Percentiles rank a stretch among this genome's conserved stretches.
phyloP scores from a whole-genome alignment of 768 basidiomycete genomes.

The Cantharellus cinnabarinus region DNA sequence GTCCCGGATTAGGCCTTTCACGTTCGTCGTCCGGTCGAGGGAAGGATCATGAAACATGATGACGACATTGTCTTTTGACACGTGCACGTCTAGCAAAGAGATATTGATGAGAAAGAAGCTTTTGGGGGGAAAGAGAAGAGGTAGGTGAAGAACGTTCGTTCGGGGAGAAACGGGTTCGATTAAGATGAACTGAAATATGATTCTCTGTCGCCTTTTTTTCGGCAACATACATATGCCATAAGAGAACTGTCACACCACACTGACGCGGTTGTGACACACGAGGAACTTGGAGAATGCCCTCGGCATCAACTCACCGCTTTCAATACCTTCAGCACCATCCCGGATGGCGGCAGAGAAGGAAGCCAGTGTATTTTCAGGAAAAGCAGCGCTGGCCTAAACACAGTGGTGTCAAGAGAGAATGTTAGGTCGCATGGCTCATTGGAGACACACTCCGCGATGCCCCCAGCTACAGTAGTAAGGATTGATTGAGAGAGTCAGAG shows the following conservation, averaged over 20 bases:
- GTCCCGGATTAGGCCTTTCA: constrained; percentile 31
- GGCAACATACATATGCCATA: too few species aligned
- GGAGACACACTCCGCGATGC: constrained; percentile 32
- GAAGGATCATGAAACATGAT: constrained; percentile 92
- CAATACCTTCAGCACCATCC: constrained; percentile 91
- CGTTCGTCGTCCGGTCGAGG: constrained; percentile 66
- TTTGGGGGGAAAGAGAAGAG: too few species aligned
- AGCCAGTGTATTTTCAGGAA: constrained; percentile 86
- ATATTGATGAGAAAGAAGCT: not conserved
- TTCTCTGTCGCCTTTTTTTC: too few species aligned
- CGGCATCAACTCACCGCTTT: constrained; percentile 41
- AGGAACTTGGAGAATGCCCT: too few species aligned
- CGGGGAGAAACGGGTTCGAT: too few species aligned
- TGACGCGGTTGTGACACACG: too few species aligned
- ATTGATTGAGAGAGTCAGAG: too few species aligned
- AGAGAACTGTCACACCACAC: too few species aligned
- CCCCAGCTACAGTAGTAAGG: constrained; percentile 35
- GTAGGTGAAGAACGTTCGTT: too few species aligned
- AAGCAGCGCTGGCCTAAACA: constrained; percentile 50
- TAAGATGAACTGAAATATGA: too few species aligned
- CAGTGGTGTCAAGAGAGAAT: not conserved
- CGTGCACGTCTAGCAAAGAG: constrained; percentile 59
- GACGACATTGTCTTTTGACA: constrained; percentile 69
- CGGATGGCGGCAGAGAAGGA: constrained; percentile 51
- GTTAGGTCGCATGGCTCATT: not conserved